Percentiles rank a stretch among this genome's conserved stretches.
These are phyloP conservation scores for Lathyrus tuberosus DNA, from an alignment of 306 rosid genomes.

Conservation along the genomic window DNA sequence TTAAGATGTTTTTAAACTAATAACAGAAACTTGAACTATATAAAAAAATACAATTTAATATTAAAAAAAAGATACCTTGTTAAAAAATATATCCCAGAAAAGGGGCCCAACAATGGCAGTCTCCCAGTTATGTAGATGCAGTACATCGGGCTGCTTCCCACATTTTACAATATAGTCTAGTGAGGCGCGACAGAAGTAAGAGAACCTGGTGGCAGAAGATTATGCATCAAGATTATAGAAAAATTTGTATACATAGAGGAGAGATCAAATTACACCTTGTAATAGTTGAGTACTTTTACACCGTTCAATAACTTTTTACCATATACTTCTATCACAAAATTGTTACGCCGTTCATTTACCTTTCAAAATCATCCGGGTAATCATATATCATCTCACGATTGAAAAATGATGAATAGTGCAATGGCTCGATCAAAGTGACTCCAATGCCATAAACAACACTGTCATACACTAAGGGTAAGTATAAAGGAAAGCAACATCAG, in stretches of 20 bases:
- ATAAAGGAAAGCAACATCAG: slow-evolving; percentile 43
- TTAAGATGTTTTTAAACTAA: too few species aligned
- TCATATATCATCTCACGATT: slow-evolving; percentile 78
- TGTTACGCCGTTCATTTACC: slow-evolving; percentile 47
- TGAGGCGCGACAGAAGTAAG: slow-evolving; percentile 90
- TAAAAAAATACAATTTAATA: too few species aligned
- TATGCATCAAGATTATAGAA: slow-evolving; percentile 31
- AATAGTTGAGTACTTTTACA: not conserved
- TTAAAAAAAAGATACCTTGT: slow-evolving; percentile 61
- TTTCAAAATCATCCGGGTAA: slow-evolving; percentile 90
- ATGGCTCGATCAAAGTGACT: slow-evolving; percentile 82
- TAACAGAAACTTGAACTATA: too few species aligned
- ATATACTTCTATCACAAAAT: not conserved
- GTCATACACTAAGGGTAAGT: slow-evolving; percentile 44
- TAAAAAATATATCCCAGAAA: slow-evolving; percentile 85
- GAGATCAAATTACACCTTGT: not conserved
- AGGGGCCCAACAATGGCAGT: slow-evolving; percentile 92
- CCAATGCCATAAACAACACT: slow-evolving; percentile 86
- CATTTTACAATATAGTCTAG: slow-evolving; percentile 85
- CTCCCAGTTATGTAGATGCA: slow-evolving; percentile 94
- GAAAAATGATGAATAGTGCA: slow-evolving; percentile 66
- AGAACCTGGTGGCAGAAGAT: slow-evolving; percentile 63
- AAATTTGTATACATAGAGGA: slow-evolving; percentile 26
- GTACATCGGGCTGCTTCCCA: slow-evolving; percentile 83
- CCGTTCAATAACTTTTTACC: not conserved